phyloP scores from a whole-genome alignment of 441 rosid species.

The Erysimum cheiri region DNA sequence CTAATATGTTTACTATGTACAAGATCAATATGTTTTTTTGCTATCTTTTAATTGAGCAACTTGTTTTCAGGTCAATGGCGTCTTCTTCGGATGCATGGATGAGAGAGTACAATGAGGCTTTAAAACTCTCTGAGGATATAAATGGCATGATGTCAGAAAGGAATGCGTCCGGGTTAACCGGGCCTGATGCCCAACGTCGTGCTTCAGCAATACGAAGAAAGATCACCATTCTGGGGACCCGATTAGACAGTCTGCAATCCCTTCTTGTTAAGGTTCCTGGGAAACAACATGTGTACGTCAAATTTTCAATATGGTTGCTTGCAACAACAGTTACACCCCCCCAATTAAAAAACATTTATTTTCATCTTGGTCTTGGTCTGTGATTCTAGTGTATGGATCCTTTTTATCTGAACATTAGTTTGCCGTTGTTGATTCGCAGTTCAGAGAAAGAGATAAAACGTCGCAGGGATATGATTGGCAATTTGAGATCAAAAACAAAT shows the following conservation, averaged over 20 bases:
- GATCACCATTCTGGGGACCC: conserved; percentile 85
- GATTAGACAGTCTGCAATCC: conserved; percentile 82
- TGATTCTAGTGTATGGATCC: background rate
- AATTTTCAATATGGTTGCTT: background rate
- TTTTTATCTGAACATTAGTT: too few species aligned
- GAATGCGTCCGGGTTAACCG: conserved; percentile 57
- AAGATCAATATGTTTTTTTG: conserved; percentile 6
- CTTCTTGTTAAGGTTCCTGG: conserved; percentile 78
- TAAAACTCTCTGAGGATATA: conserved; percentile 82
- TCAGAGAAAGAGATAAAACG: conserved; percentile 97
- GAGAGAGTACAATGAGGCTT: conserved; percentile 83
- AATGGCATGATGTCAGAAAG: conserved; percentile 84
- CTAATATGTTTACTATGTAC: background rate
- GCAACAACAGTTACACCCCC: background rate
- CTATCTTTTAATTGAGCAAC: conserved; percentile 6
- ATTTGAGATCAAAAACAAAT: conserved; percentile 72
- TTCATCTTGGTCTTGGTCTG: conserved; percentile 11
- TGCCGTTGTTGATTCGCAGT: conserved; percentile 47
- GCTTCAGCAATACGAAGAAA: conserved; percentile 85
- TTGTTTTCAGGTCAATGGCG: conserved; percentile 62
- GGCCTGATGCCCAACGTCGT: conserved; percentile 89
- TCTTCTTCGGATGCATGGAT: conserved; percentile 80
- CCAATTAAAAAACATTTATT: background rate
- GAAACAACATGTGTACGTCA: conserved; percentile 74
- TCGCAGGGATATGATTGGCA: conserved; percentile 80